Base-by-base conservation (phyloP, 1,139 yeast species). In the Suhomyces yuchorum region DNA sequence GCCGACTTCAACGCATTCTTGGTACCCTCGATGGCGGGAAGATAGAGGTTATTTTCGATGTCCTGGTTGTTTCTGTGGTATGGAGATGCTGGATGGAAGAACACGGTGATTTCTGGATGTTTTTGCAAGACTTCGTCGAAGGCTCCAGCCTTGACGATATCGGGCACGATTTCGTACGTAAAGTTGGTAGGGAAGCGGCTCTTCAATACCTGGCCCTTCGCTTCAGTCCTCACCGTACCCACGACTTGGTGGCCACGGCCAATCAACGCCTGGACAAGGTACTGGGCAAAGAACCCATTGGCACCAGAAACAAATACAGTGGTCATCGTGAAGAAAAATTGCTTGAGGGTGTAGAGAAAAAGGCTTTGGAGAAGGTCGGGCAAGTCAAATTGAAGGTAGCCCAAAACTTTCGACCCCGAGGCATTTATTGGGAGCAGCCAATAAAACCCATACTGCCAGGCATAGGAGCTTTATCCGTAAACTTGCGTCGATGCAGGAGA, bases 171-270 rank as follows among this genome's bases (percentile, higher is more conserved):
- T 32, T 59, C 73, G 51, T 63, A 69, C 2, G 52, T 26, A 46
- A 71, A 71, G 11, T 22, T 23, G 24, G 49, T 39, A 8, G 55
- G 54, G 14, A 23, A 22, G 22, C 49, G 37, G 9, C 59, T 54
- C 15, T 55, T 54, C 15, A 62, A 53, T 32, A 17, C 22, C 11
- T 38, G 22, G 7, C 41, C 41, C 20, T 38, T 38, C 2, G 19
- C 41, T 18, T 26, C 41, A n/a, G 33, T 12, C 58, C 90, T 71
- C 3, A 80, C 87, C 1, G 85, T 75, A 7, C 87, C 87, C 19
- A 83, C 68, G 5, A 84, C 88, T 2, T 63, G 61, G 60, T 77
- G 80, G 15, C 76, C 79, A 43, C 64, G 64, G n/a, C 60, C 57
- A 41, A 69, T 52, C 44, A 69, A 34, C 8, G 32, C 9, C 24